A percentile compares a stretch with the other conserved stretches of the same genome.
These are phyloP conservation scores for Xylariaceae sp. DNA, from an alignment of 2,329 filamentous ascomycete genomes.

Conservation along the genomic window DNA sequence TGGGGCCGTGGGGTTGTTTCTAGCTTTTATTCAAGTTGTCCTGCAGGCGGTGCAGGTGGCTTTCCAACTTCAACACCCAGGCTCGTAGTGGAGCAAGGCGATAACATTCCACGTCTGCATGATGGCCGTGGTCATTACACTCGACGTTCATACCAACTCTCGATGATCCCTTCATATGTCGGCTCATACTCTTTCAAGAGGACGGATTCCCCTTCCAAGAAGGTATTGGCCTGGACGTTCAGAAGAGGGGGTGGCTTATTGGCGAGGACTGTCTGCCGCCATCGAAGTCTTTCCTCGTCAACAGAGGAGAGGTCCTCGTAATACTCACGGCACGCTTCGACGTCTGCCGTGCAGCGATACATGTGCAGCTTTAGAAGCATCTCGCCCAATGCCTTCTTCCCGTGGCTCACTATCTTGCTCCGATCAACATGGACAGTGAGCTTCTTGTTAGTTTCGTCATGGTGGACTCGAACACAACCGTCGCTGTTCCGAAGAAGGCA, in stretches of 20 bases:
- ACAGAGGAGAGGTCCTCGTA: slow-evolving; percentile 56
- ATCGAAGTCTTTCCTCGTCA: slow-evolving; percentile 45
- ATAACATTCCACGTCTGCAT: neutral
- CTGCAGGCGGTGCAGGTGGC: slow-evolving; percentile 20
- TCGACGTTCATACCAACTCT: slow-evolving; percentile 39
- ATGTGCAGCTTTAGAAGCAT: slow-evolving; percentile 57
- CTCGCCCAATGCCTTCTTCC: slow-evolving; percentile 51
- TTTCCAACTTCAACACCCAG: slow-evolving; percentile 1
- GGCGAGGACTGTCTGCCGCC: slow-evolving; percentile 50
- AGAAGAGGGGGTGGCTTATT: slow-evolving; percentile 53
- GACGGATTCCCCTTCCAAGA: slow-evolving; percentile 33
- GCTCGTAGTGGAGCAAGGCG: neutral
- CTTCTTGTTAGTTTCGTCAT: slow-evolving; percentile 39
- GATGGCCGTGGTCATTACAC: no score
- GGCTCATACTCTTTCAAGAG: slow-evolving; percentile 53
- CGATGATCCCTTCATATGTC: slow-evolving; percentile 47
- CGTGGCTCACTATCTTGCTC: slow-evolving; percentile 49
- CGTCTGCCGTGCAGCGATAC: slow-evolving; percentile 58
- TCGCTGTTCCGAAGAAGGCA: slow-evolving; percentile 49
- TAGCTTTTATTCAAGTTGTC: slow-evolving; percentile 17
- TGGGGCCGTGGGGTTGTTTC: slow-evolving; percentile 16
- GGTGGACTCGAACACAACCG: slow-evolving; percentile 46
- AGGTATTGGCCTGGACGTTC: slow-evolving; percentile 62
- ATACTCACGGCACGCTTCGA: slow-evolving; percentile 44
- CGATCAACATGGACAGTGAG: slow-evolving; percentile 52